Evolutionary conservation across 2,329 filamentous ascomycete genomes (phyloP), one percentile per base, ranked within the genome.

Genomic region (Colletotrichum higginsianum): DNA sequence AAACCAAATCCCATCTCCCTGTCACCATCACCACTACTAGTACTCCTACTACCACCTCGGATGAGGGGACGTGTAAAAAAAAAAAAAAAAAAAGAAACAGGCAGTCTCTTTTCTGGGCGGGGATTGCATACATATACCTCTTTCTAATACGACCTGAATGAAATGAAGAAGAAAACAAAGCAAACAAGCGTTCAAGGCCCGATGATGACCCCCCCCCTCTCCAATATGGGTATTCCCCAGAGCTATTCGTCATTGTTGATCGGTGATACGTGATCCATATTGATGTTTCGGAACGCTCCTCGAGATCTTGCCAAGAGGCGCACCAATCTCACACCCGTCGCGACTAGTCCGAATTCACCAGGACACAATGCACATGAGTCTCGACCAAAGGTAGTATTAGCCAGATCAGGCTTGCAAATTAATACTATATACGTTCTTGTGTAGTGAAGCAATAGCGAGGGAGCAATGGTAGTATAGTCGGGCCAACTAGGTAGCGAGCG

Each of bases 361-460:
- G 18, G 13, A 7, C 30, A 3, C 46, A 30, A 9, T 12, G 16
- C 7, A 15, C 8, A 13, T 0, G 23, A 16, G 15, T 18, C 35
- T 50, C 6, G 11, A 13, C 18, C 15, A 26, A 46, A 53, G 23
- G 16, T 35, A 21, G 13, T 62, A 38, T 44, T 21, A 47, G 57
- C 57, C 57, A 71, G 44, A 26, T 47, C 16, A 40, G 64, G 64
- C 57, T 44, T 55, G 50, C 57, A 67, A 61, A 76, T 74, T 75
- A 76, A 68, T 73, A 74, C 74, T 76, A 76, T 75, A 61, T 71
- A 73, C 69, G 26, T 61, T 40, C 35, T 58, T 56, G 63, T 67
- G 56, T 71, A 52, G 57, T 67, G 64, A 62, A 40, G 57, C 67
- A 23, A 62, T 56, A 57, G 44, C 44, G 21, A 26, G n/a, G 16